Percentiles rank a stretch among this genome's conserved stretches.
These are phyloP conservation scores for Termitomyces titanicus DNA, from an alignment of 768 basidiomycete genomes.

Conservation along the genomic window DNA sequence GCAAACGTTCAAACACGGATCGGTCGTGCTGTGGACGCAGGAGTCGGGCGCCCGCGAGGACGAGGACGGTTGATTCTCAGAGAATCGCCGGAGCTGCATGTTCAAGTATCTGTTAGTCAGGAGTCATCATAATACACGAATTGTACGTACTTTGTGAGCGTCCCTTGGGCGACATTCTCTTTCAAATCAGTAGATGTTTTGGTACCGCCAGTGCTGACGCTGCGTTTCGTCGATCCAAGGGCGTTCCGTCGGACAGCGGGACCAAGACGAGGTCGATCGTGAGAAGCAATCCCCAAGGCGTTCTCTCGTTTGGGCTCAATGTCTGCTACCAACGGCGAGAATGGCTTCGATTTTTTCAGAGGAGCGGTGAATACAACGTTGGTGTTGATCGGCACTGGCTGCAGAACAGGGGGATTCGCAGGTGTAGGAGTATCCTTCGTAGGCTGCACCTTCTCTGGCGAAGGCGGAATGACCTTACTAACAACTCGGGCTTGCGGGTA, in stretches of 20 bases:
- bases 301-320: constrained; percentile 36
- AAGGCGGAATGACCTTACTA: constrained; percentile 37
- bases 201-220: constrained; percentile 32
- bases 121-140: background rate
- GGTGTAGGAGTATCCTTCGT: constrained; percentile 15
- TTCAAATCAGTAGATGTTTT: constrained; percentile 51
- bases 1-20: constrained; percentile 28
- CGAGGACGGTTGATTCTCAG: constrained; percentile 48
- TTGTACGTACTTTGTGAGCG: constrained; percentile 52
- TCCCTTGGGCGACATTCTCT: constrained; percentile 44
- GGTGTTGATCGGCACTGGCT: constrained; percentile 38
- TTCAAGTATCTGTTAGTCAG: constrained; percentile 1
- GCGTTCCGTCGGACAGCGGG: constrained; percentile 55
- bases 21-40: constrained; percentile 33
- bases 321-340: constrained; percentile 37
- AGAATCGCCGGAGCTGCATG: constrained; percentile 40
- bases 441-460: constrained; percentile 33
- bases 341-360: constrained; percentile 36
- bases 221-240: constrained; percentile 64
- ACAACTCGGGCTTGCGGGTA: constrained; percentile 54
- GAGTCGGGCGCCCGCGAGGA: constrained; percentile 45
- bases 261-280: constrained; percentile 47
- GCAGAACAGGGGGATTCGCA: constrained; percentile 29
- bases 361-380: constrained; percentile 36
- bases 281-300: constrained; percentile 28